Conservation (phyloP, 2,329 filamentous ascomycete species). For the Cercospora sp. region DNA sequence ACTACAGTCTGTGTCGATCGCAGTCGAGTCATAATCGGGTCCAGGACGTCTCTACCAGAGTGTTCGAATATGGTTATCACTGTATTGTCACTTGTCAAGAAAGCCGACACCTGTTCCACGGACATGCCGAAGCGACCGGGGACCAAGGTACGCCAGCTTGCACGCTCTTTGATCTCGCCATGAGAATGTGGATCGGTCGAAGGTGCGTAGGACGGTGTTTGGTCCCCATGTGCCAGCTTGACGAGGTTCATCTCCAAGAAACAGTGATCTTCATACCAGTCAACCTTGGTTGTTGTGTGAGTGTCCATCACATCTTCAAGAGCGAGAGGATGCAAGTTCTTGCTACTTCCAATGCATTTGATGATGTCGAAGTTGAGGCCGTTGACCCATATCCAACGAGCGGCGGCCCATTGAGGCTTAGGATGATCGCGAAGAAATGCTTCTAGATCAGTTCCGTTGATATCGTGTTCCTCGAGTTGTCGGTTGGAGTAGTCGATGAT, state of each 20-base stretch:
- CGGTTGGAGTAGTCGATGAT: slow-evolving; percentile 81
- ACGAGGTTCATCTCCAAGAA: slow-evolving; percentile 53
- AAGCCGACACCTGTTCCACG: slow-evolving; percentile 87
- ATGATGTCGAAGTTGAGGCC: slow-evolving; percentile 91
- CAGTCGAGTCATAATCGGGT: slow-evolving; percentile 76
- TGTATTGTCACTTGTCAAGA: slow-evolving; percentile 82
- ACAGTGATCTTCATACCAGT: slow-evolving; percentile 70
- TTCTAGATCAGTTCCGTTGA: slow-evolving; percentile 69
- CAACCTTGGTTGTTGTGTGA: slow-evolving; percentile 79
- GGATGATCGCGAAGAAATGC: slow-evolving; percentile 64
- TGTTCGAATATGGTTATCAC: slow-evolving; percentile 91
- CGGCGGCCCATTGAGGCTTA: slow-evolving; percentile 70
- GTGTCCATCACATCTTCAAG: slow-evolving; percentile 87
- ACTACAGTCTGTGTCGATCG: slow-evolving; percentile 76
- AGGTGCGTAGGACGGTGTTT: slow-evolving; percentile 6
- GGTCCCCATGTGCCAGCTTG: slow-evolving; percentile 71
- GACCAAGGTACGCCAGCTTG: slow-evolving; percentile 22
- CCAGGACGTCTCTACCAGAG: slow-evolving; percentile 79
- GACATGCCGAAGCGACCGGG: slow-evolving; percentile 51
- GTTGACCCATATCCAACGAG: slow-evolving; percentile 93
- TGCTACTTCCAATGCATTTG: slow-evolving; percentile 71
- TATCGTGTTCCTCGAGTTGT: slow-evolving; percentile 59
- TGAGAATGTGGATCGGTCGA: slow-evolving; percentile 10
- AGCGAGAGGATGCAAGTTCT: slow-evolving; percentile 76
- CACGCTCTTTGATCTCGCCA: slow-evolving; percentile 15